Conservation (phyloP, 352 stramenopile genomes). For the Globisporangium barbulae region DNA sequence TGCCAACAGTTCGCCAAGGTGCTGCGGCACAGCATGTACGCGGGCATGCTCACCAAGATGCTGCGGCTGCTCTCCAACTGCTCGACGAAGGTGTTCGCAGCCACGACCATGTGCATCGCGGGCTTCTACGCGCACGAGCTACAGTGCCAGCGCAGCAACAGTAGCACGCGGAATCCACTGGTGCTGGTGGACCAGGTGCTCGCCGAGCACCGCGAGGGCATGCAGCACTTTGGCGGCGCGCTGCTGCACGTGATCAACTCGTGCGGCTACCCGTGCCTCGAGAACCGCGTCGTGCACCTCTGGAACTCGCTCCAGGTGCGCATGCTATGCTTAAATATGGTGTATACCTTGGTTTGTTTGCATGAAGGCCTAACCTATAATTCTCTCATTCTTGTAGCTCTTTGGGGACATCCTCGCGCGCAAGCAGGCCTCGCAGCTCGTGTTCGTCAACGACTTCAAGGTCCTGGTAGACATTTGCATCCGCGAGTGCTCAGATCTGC, state of each 20-base stretch:
- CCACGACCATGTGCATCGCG: slow-evolving; percentile 51
- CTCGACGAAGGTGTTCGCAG: slow-evolving; percentile 67
- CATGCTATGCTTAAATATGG: neutral
- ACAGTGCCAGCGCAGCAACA: slow-evolving; percentile 17
- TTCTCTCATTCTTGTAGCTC: slow-evolving; percentile 28
- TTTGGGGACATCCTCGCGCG: slow-evolving; percentile 54
- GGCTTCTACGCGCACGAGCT: slow-evolving; percentile 56
- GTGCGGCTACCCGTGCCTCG: slow-evolving; percentile 63
- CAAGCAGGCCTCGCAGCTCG: slow-evolving; percentile 32
- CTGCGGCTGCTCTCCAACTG: slow-evolving; percentile 46
- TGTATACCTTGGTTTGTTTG: neutral
- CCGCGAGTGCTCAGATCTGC: slow-evolving; percentile 56
- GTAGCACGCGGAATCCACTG: neutral
- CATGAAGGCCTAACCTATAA: neutral
- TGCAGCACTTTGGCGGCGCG: slow-evolving; percentile 58
- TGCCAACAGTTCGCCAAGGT: slow-evolving; percentile 30
- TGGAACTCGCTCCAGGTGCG: slow-evolving; percentile 52
- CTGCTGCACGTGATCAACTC: slow-evolving; percentile 81
- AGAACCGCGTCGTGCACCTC: slow-evolving; percentile 34
- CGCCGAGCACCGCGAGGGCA: slow-evolving; percentile 41
- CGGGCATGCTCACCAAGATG: slow-evolving; percentile 59
- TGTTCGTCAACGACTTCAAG: slow-evolving; percentile 79
- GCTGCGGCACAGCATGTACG: slow-evolving; percentile 54
- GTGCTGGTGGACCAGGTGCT: slow-evolving; percentile 58
- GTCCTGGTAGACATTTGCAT: slow-evolving; percentile 66